Evolutionary conservation across 2,329 filamentous ascomycete genomes (phyloP).

Genomic region (Fusarium bactridioides): DNA sequence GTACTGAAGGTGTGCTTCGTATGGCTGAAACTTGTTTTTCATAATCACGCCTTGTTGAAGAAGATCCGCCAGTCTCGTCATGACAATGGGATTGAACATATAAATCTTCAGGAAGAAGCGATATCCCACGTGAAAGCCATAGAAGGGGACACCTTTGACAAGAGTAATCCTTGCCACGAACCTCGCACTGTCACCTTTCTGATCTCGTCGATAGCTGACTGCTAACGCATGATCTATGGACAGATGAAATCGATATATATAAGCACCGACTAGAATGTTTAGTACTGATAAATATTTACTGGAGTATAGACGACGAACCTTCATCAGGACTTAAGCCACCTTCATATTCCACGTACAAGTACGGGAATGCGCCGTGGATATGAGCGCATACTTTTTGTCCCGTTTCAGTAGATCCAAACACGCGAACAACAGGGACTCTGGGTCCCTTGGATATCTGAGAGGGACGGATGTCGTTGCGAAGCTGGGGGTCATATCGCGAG

Average conservation of each 20-base stretch:
- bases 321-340: conserved; percentile 72
- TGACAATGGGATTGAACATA: conserved; percentile 84
- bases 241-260: conserved; percentile 79
- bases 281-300: conserved; percentile 1
- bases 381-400: conserved; percentile 97
- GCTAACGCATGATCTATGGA: conserved; percentile 92
- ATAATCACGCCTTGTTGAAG: conserved; percentile 88
- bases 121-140: conserved; percentile 94
- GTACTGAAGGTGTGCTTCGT: conserved; percentile 93
- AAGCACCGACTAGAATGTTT: conserved; percentile 68
- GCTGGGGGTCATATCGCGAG: conserved; percentile 80
- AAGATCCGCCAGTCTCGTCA: conserved; percentile 87
- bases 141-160: conserved; percentile 94
- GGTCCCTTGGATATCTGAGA: conserved; percentile 69
- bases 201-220: conserved; percentile 81
- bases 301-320: conserved; percentile 58
- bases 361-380: conserved; percentile 94
- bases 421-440: conserved; percentile 83
- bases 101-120: conserved; percentile 94
- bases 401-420: conserved; percentile 92
- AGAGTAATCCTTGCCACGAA: conserved; percentile 92
- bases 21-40: conserved; percentile 85
- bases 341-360: conserved; percentile 88
- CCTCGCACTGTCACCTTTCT: conserved; percentile 68
- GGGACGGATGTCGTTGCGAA: conserved; percentile 70